A percentile compares a stretch with the other conserved stretches of the same genome.
Evolutionary conservation across 2,329 filamentous ascomycete species (phyloP).

Genomic region (Neobulgaria alba): DNA sequence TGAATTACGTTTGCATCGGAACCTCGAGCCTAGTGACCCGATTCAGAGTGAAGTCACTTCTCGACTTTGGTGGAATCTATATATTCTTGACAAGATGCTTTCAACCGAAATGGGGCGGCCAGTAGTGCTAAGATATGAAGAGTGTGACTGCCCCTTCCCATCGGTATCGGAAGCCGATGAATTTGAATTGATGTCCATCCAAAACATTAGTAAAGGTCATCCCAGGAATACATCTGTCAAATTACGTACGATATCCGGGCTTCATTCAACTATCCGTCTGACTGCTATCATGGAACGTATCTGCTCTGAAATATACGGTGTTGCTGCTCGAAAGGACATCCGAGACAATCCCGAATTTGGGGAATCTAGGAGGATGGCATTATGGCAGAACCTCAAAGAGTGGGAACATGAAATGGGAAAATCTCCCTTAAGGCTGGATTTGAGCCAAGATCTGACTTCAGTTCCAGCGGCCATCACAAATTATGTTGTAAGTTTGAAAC

Average conservation of each 20-base stretch:
- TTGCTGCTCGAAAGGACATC: constrained; percentile 20
- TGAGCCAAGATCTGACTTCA: constrained; percentile 19
- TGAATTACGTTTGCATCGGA: constrained; percentile 23
- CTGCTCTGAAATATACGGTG: constrained; percentile 22
- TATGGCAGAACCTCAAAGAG: constrained; percentile 18
- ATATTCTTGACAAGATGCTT: constrained; percentile 27
- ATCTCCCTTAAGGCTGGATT: constrained; percentile 22
- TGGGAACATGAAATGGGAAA: constrained; percentile 23
- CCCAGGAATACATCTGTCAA: constrained; percentile 17
- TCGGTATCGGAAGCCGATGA: constrained; percentile 25
- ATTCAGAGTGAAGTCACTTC: constrained; percentile 22
- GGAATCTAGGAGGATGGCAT: constrained; percentile 18
- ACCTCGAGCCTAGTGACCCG: constrained; percentile 15
- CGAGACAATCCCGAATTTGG: constrained; percentile 20
- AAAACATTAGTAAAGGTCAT: constrained; percentile 6
- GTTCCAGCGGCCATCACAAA: constrained; percentile 25
- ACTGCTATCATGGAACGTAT: constrained; percentile 21
- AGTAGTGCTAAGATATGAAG: constrained; percentile 21
- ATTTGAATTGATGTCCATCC: constrained; percentile 24
- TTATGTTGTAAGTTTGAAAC: constrained; percentile 23
- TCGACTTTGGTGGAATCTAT: constrained; percentile 28
- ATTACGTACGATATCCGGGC: constrained; percentile 22
- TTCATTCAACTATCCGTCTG: constrained; percentile 22
- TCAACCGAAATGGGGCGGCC: constrained; percentile 24
- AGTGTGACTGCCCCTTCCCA: constrained; percentile 24